Percentiles rank a stretch among this genome's conserved stretches.
phyloP scores from a whole-genome alignment of 805 yeast species.

The Lipomyces mesembrius region DNA sequence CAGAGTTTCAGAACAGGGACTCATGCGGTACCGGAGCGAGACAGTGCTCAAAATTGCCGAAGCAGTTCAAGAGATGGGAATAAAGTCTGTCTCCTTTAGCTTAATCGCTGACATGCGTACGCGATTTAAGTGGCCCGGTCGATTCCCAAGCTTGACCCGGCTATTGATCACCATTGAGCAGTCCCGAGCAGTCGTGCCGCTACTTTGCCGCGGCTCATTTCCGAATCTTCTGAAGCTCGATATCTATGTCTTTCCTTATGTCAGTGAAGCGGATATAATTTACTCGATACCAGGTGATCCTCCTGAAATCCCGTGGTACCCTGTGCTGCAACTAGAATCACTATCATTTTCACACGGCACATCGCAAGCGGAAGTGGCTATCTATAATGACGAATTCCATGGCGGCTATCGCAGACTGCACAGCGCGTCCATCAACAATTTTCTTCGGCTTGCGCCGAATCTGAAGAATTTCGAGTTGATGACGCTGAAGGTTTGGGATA shows the following conservation, averaged over 20 bases:
- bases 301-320: neutral
- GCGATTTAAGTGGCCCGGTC: neutral
- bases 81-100: neutral
- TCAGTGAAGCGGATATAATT: constrained; percentile 1
- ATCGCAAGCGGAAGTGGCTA: neutral
- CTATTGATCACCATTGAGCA: neutral
- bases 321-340: neutral
- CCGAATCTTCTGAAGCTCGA: constrained; percentile 2
- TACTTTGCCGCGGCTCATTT: constrained; percentile 3
- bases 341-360: neutral
- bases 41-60: neutral
- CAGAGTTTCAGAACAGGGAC: neutral
- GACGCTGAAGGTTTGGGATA: neutral
- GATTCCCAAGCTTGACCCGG: neutral
- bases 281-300: constrained; percentile 1
- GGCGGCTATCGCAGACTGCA: constrained; percentile 3
- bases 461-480: neutral
- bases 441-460: neutral
- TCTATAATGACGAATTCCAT: constrained; percentile 3
- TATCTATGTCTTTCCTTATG: constrained; percentile 1
- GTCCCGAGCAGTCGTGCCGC: neutral
- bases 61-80: neutral
- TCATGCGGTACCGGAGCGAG: neutral
- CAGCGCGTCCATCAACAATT: neutral
- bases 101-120: neutral